Base-by-base conservation (phyloP, 768 basidiomycete genomes). In the Mycena crocata region DNA sequence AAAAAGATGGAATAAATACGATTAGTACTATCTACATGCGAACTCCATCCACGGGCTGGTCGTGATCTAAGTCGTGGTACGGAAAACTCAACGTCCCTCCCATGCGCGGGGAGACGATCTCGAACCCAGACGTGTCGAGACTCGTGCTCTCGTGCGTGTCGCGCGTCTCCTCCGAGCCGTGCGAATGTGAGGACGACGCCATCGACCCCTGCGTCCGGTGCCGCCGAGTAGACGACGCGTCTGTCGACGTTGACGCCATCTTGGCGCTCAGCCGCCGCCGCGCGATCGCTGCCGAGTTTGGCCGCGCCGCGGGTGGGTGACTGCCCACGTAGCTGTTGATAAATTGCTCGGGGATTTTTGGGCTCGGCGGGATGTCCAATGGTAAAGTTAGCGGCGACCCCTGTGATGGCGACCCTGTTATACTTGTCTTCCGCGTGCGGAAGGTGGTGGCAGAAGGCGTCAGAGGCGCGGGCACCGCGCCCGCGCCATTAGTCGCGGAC, bases 121-220 rank as follows among this genome's bases (percentile, higher is more conserved):
- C 91, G 72, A 90, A 91, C 72, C 90, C 89, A 19, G 89, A 87
- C 17, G 80, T 82, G 71, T 93, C 90, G 62, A 89, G 84, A 73
- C 87, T 90, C 39, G 84, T 83, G 52, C 69, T 62, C 57, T 70
- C 69, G 34, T 64, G 66, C 46, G 66, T 68, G 28, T 50, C 65
- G 24, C 83, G 78, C 62, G 82, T 83, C 52, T 80, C 80, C 51
- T 77, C 77, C 24, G 83, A 83, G 52, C 76, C 79, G 30, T 58
- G 57, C 55, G 66, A 68, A 40, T 64, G 64, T 61, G 70, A 66
- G 61, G 85, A 85, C 40, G 85, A 84, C 51, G 79, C 74, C 70
- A 81, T 80, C 55, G 83, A 83, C 51, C 57, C 76, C 63, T 35
- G 76, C 68, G 67, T 70, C 57, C 46, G 72, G 39, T 71, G 74